Evolutionary conservation across 768 basidiomycete genomes (phyloP), one percentile per base, ranked within the genome.

Genomic region (Chalciporus chontae): DNA sequence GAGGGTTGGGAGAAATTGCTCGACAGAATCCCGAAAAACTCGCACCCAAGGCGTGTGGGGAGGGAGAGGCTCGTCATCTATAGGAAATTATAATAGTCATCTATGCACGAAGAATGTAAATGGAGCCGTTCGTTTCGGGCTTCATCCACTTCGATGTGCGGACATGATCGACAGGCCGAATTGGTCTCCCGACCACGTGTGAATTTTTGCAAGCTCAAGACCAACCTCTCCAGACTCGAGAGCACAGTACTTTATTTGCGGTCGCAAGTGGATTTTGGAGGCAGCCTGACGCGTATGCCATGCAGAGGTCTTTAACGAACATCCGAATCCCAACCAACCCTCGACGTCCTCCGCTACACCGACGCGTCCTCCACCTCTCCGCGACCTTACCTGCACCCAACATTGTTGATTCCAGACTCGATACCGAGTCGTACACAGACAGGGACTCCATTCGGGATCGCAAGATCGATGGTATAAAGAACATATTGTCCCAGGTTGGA

Each of bases 1-100:
- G 66, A 68, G 0, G 67, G 69, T 6, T 84, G 84, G 73, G 70
- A 73, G 49, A 79, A 78, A 57, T 73, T 85, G 0, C 49, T 78
- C 5, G 80, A 83, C 42, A 73, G 74, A 52, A 61, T 77, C 3
- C 81, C 85, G 0, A 68, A 70, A 41, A 59, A 55, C n/a, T 77
- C 74, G 54, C 21, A 75, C 70, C 31, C 52, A 23, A 60, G 47
- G 4, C 80, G 79, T 60, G 66, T 67, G 3, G 79, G 75, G 10
- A 73, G 65, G 54, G 81, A 84, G 52, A 72, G 72, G 40, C 54
- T 85, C 14, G 60, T 82, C 0, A 77, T 85, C 9, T 61, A 51
- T 26, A 48, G 10, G 43, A 54, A 45, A 42, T 19, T 47, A n/a
- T 36, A 36, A 39, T 58, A 19, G 50, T 39, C 3, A 10, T 24